Base-by-base conservation (phyloP, 2,329 filamentous ascomycete species). In the Sclerotinia sclerotiorum region DNA sequence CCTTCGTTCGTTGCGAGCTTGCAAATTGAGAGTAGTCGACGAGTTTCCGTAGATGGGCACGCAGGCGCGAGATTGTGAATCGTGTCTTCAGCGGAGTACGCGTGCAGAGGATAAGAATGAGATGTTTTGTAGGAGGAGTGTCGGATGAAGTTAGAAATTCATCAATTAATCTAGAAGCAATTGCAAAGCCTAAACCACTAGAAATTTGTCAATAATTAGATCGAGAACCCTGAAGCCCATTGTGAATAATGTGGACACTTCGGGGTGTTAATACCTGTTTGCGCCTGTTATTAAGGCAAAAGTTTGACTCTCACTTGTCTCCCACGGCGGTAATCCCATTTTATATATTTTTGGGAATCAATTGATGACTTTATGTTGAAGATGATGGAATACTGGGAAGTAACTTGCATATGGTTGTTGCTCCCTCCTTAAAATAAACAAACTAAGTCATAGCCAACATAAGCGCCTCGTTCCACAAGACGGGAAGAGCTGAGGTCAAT, bases 161-260 rank as follows among this genome's bases (percentile, higher is more conserved):
- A 81, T 97, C 92, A 74, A 97, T 94, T 68, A 97, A 84, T 70
- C 93, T 91, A 76, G 91, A 88, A 78, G 91, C 91, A 73, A 92
- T 93, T 67, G 90, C 89, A 74, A 94, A 90, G 56, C 94, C 94
- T 56, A 97, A 88, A 70, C 94, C 94, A 78, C 94, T 97, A 79
- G 6, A 49, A 29, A 39, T 24, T n/a, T 44, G 75, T 81, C 70
- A 82, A 77, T 72, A 68, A 58, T 52, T 21, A 35, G 24, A 46
- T 17, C 5, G 42, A 48, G 54, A 46, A 57, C 4, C 11, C 58
- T 48, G 42, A 42, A 56, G 39, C 32, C 39, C 32, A 27, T 42
- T 11, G 13, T 52, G 29, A 48, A 29, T 44, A 56, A 32, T 66
- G 54, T 35, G 24, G 8, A 42, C 62, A 54, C n/a, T 39, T 29